Conservation (phyloP, 805 yeast genomes). For the Kazachstania martiniae region DNA sequence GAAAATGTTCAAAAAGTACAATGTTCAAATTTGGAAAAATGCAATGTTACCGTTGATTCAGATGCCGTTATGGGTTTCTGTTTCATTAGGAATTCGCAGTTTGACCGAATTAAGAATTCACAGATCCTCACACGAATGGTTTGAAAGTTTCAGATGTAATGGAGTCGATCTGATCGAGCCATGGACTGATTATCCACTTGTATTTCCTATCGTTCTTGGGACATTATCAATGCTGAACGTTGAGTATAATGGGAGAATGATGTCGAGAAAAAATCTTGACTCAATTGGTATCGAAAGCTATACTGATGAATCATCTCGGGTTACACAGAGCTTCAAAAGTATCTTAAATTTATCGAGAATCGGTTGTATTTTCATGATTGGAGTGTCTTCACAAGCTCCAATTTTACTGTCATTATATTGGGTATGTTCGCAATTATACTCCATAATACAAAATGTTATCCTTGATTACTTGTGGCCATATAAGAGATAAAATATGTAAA, state of each 20-base stretch:
- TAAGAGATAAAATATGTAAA: conserved; percentile 2
- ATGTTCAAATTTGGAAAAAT: conserved; percentile 75
- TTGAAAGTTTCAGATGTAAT: conserved; percentile 32
- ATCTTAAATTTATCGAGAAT: conserved; percentile 62
- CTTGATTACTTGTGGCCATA: conserved; percentile 57
- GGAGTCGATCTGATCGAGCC: conserved; percentile 41
- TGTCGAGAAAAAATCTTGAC: conserved; percentile 16
- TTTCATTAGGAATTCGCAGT: conserved; percentile 66
- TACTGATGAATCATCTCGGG: conserved; percentile 12
- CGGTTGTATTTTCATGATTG: conserved; percentile 72
- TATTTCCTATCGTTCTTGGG: conserved; percentile 66
- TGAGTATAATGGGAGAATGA: conserved; percentile 70
- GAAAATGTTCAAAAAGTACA: conserved; percentile 49
- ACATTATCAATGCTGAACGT: conserved; percentile 61
- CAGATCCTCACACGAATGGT: conserved; percentile 21
- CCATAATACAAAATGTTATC: conserved; percentile 62
- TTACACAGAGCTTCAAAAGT: conserved; percentile 28
- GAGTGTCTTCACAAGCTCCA: conserved; percentile 78
- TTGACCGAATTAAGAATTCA: conserved; percentile 47
- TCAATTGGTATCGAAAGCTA: conserved; percentile 15
- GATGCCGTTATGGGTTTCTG: conserved; percentile 75
- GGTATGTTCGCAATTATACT: conserved; percentile 75
- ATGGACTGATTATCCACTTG: conserved; percentile 56
- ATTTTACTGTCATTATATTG: conserved; percentile 76
- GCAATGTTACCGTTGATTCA: conserved; percentile 67